A percentile compares a stretch with the other conserved stretches of the same genome.
Evolutionary conservation across 2,329 filamentous ascomycete genomes (phyloP).

Genomic region (Calonectria hongkongensis): DNA sequence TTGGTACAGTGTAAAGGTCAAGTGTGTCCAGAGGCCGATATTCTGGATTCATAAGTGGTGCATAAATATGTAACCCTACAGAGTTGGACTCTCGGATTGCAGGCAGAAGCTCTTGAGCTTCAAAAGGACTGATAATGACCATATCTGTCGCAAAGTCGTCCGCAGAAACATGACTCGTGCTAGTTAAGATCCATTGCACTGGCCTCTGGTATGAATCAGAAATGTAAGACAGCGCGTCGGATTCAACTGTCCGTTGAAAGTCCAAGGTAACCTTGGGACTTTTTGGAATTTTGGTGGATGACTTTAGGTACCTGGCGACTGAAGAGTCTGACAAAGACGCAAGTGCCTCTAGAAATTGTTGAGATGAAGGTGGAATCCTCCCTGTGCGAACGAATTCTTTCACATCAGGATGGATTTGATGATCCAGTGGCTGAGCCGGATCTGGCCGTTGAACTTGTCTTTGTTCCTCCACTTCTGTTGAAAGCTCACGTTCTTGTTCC

Average conservation of each 20-base stretch:
- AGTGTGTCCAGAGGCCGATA: slow-evolving; percentile 46
- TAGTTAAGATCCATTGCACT: slow-evolving; percentile 52
- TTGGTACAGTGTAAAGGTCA: slow-evolving; percentile 45
- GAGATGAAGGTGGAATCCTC: background rate
- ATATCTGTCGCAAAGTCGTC: background rate
- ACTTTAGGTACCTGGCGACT: background rate
- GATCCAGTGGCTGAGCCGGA: slow-evolving; percentile 33
- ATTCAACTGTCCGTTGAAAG: slow-evolving; percentile 43
- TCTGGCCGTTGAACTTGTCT: slow-evolving; percentile 70
- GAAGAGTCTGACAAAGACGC: background rate
- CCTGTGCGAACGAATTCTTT: slow-evolving; percentile 58
- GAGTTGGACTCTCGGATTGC: slow-evolving; percentile 58
- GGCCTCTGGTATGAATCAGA: slow-evolving; percentile 51
- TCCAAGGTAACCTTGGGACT: slow-evolving; percentile 46
- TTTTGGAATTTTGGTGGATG: slow-evolving; percentile 34
- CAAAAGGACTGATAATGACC: slow-evolving; percentile 72
- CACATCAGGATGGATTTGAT: slow-evolving; percentile 66
- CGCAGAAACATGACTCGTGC: background rate
- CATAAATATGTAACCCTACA: slow-evolving; percentile 71
- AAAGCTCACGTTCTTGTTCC: slow-evolving; percentile 82
- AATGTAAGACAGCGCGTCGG: background rate
- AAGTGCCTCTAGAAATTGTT: background rate
- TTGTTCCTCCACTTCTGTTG: slow-evolving; percentile 78
- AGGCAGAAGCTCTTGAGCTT: slow-evolving; percentile 72
- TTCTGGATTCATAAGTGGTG: slow-evolving; percentile 64